Evolutionary conservation across 495 filamentous ascomycete genomes (phyloP).

Genomic region (Penicillium lividum): DNA sequence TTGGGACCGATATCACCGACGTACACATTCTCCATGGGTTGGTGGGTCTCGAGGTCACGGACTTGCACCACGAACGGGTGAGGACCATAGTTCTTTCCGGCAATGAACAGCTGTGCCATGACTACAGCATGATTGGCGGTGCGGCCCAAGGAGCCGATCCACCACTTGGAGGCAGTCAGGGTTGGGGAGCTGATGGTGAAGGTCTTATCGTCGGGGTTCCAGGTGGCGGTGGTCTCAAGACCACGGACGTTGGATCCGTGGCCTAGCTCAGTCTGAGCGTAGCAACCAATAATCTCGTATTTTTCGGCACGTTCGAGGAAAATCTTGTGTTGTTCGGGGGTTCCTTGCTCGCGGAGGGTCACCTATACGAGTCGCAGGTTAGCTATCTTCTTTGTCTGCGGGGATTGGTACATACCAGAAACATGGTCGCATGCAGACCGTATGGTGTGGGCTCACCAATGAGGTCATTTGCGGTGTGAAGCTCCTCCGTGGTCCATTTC

Average conservation of each 20-base stretch:
- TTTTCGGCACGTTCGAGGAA: conserved; percentile 64
- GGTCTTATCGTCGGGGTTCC: conserved; percentile 65
- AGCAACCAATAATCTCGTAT: conserved; percentile 72
- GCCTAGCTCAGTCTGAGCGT: conserved; percentile 75
- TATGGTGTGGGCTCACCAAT: conserved; percentile 69
- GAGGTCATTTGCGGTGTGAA: conserved; percentile 57
- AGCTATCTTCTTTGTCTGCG: conserved; percentile 4
- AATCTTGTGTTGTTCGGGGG: conserved; percentile 65
- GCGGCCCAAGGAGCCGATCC: conserved; percentile 73
- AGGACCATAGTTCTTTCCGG: conserved; percentile 64
- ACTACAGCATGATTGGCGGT: conserved; percentile 74
- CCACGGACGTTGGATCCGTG: conserved; percentile 76
- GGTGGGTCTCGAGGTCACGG: conserved; percentile 67
- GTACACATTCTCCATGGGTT: conserved; percentile 67
- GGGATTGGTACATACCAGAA: conserved; percentile 45
- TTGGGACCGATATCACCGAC: conserved; percentile 77
- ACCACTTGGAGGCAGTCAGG: conserved; percentile 74
- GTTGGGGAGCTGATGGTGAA: conserved; percentile 69
- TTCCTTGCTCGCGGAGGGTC: conserved; percentile 69
- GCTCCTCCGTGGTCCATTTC: conserved; percentile 65
- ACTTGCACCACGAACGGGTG: conserved; percentile 78
- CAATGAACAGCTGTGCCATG: conserved; percentile 68
- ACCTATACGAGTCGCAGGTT: conserved; percentile 36
- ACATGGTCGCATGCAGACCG: conserved; percentile 67
- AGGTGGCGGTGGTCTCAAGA: conserved; percentile 71